Evolutionary conservation across 805 yeast species (phyloP).

Genomic region (Kuraishia molischiana): DNA sequence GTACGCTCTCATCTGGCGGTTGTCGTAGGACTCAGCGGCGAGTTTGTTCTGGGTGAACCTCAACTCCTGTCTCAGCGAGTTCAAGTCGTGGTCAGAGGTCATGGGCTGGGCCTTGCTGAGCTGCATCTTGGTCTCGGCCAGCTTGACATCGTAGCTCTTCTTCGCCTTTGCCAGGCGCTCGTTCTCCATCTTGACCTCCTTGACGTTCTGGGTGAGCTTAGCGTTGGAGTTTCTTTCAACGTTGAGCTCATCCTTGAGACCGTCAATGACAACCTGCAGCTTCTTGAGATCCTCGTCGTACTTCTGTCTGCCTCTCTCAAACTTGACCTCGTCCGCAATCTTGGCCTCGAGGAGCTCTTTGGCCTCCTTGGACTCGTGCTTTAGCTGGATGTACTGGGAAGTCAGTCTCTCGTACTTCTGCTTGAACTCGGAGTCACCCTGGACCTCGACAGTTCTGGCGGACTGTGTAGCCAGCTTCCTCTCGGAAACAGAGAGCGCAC

Average conservation of each 20-base stretch:
- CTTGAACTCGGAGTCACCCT: slow-evolving; percentile 12
- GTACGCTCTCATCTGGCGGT: slow-evolving; percentile 35
- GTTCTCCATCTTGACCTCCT: slow-evolving; percentile 20
- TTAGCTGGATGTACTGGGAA: slow-evolving; percentile 26
- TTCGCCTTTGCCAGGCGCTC: slow-evolving; percentile 21
- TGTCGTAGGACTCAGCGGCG: slow-evolving; percentile 56
- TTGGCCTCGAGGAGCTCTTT: slow-evolving; percentile 29
- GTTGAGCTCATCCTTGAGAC: slow-evolving; percentile 17
- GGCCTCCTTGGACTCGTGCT: slow-evolving; percentile 34
- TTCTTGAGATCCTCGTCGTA: slow-evolving; percentile 29
- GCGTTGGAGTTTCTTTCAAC: slow-evolving; percentile 15
- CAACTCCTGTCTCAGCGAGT: slow-evolving; percentile 16
- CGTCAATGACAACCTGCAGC: slow-evolving; percentile 20
- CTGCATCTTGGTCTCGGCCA: slow-evolving; percentile 21
- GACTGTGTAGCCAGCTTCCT: neutral
- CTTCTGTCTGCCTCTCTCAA: slow-evolving; percentile 33
- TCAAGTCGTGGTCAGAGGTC: slow-evolving; percentile 29
- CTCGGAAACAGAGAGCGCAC: neutral
- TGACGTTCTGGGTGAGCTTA: slow-evolving; percentile 15
- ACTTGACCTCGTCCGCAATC: slow-evolving; percentile 30
- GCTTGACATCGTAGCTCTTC: slow-evolving; percentile 18
- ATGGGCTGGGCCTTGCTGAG: slow-evolving; percentile 11
- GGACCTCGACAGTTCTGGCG: neutral
- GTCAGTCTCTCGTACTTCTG: slow-evolving; percentile 14
- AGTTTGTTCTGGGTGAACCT: slow-evolving; percentile 43